Base-by-base conservation (phyloP, 2,329 filamentous ascomycete genomes). In the Cladophialophora chaetospira region DNA sequence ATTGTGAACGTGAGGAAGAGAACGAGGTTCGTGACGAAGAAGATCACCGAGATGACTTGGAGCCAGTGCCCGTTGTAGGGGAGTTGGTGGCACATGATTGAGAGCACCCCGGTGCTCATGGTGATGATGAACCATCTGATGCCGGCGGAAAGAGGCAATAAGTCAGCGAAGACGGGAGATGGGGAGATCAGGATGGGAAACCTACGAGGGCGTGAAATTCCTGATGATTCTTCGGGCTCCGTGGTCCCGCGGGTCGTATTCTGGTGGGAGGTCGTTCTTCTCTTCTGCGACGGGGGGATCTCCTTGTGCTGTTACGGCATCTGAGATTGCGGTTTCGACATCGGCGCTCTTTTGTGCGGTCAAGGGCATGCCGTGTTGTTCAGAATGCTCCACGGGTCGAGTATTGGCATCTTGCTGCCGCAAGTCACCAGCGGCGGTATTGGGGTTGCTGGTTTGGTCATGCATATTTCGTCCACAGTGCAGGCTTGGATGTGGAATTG, bases 91-190 rank as follows among this genome's bases (percentile, higher is more conserved):
- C 88, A 75, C 17, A 88, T 74, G 44, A 87, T 80, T 2, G 82
- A 81, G 4, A 85, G 81, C 31, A 88, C 83, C 13, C 85, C 86
- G 0, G 85, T 88, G 26, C 86, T 86, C 85, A 89, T 84, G 42
- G 75, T 82, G 21, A 80, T 77, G 2, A 80, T 73, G 65, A 84
- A 84, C 82, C 82, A 76, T 33, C 44, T 47, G 17, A 6, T n/a
- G 8, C 13, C 28, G 15, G n/a, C 10, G 23, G 8, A 47, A 17
- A 47, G 31, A n/a, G 31, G 31, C 31, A 5, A 6, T 6, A 15
- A 5, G 4, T 36, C 4, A 36, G 33, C 33, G 17, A 36, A 8
- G 33, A 5, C 33, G n/a, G 33, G 3, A 15, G 9, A 15, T 8
- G 33, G 8, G 3, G 3, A 8, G 2, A 15, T 36, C 5, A 36